phyloP scores from a whole-genome alignment of 2,329 filamentous ascomycete genomes.

The Calycina marina region DNA sequence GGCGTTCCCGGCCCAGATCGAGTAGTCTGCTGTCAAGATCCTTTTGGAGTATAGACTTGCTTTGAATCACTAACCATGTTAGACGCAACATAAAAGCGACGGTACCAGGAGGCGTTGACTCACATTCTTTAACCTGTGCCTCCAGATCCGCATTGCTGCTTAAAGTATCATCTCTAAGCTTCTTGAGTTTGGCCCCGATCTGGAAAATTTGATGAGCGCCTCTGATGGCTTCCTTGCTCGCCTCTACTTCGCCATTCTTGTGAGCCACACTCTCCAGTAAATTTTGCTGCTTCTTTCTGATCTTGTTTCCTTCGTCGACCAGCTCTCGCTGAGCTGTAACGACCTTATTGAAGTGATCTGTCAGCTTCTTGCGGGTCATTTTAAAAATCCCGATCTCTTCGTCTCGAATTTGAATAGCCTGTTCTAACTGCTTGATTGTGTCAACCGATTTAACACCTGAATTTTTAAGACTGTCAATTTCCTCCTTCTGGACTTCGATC shows the following conservation, averaged over 20 bases:
- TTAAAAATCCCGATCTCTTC: too few relatives aligned
- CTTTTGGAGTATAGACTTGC: conserved; percentile 4
- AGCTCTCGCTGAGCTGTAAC: too few relatives aligned
- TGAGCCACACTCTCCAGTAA: conserved; percentile 19
- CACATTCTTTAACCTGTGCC: background rate
- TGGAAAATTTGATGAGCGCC: conserved; percentile 4
- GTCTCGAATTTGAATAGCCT: too few relatives aligned
- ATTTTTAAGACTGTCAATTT: conserved; percentile 6
- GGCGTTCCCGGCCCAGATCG: conserved; percentile 9
- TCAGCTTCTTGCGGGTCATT: too few relatives aligned
- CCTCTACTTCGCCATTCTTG: conserved; percentile 21
- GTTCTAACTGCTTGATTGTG: conserved; percentile 7
- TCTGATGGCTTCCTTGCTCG: conserved; percentile 13
- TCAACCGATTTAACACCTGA: conserved; percentile 2
- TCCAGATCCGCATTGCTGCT: background rate
- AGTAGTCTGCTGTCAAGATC: conserved; percentile 8
- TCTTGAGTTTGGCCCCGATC: background rate
- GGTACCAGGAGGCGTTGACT: background rate
- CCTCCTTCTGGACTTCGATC: conserved; percentile 6
- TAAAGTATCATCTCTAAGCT: background rate
- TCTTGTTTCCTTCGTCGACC: conserved; percentile 9
- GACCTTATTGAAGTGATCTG: too few relatives aligned
- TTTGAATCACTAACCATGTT: background rate
- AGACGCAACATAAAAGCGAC: background rate
- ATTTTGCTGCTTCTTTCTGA: conserved; percentile 15